A percentile compares a stretch with the other conserved stretches of the same genome.
phyloP scores from a whole-genome alignment of 2,329 filamentous ascomycete species.

The Aspergillaceae sp. region DNA sequence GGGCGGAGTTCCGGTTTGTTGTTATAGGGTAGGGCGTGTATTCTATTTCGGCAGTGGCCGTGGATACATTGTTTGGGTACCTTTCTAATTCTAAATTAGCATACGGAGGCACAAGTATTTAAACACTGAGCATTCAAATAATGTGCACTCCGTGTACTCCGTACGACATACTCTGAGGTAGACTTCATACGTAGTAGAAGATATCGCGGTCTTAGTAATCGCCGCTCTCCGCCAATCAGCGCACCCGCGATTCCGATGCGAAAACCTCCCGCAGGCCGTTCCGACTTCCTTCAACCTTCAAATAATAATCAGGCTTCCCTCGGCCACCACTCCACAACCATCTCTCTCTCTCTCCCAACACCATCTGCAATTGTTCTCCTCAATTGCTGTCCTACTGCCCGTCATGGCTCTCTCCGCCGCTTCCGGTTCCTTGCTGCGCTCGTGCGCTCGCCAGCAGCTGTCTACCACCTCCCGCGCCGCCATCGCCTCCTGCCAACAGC shows the following conservation, averaged over 20 bases:
- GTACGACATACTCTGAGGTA: no score
- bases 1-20: no score
- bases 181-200: no score
- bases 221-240: slow-evolving; percentile 27
- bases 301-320: slow-evolving; percentile 2
- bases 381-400: slow-evolving; percentile 30
- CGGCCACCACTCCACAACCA: slow-evolving; percentile 21
- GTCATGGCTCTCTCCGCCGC: slow-evolving; percentile 52
- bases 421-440: slow-evolving; percentile 61
- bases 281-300: slow-evolving; percentile 33
- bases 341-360: slow-evolving; percentile 14
- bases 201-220: neutral
- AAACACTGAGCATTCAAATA: no score
- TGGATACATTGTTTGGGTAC: no score
- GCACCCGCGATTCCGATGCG: slow-evolving; percentile 33
- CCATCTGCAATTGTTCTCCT: slow-evolving; percentile 10
- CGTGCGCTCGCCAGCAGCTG: slow-evolving; percentile 40
- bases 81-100: no score
- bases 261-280: slow-evolving; percentile 27
- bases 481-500: slow-evolving; percentile 34
- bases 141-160: no score
- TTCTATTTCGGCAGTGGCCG: no score
- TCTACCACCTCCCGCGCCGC: slow-evolving; percentile 34
- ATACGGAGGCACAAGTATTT: no score
- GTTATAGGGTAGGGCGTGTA: no score